Base-by-base conservation (phyloP, 352 stramenopile species). In the Globisporangium spinosum region DNA sequence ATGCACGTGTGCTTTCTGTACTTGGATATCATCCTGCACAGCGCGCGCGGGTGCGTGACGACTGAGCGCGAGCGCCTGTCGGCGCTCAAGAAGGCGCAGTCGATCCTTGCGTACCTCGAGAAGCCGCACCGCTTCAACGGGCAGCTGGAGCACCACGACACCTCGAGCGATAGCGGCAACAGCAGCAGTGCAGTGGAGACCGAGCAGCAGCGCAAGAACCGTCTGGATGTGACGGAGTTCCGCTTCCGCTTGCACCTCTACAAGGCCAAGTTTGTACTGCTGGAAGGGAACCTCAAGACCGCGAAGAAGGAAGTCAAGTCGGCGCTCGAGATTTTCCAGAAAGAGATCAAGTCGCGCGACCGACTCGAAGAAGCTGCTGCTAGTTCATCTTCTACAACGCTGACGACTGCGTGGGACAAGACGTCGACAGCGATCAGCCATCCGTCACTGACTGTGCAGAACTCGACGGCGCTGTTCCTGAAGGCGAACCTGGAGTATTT, bases 401-500 rank as follows among this genome's bases (percentile, higher is more conserved):
- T 62, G 29, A 67, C 64, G 35, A 9, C 63, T 13, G 66, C 68
- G 32, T 82, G 73, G 12, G 88, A 91, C 55, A 93, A 92, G 64
- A 92, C 86, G 13, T 89, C 83, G 38, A 89, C 83, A 9, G 70
- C 75, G 23, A 90, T 93, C 68, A 82, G 85, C 51, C 83, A 97
- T 40, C 90, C 89, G 47, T 82, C 85, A 51, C 68, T 91, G 6
- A 76, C 77, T n/a, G 79, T 97, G 56, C 87, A 97, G 65, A 97
- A 97, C 72, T 88, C 90, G 25, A 93, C 89, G 23, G 90, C 81
- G 54, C 74, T 97, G 64, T 98, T 97, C 76, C 77, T 98, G 32
- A 97, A 97, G 77, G 93, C 93, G 15, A 97, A 98, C 65, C 78
- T 97, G 65, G 93, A 97, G 82, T 97, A 98, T 88, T 85, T 98